phyloP scores from a whole-genome alignment of 768 basidiomycete genomes.

The Mycena albidolilacea region DNA sequence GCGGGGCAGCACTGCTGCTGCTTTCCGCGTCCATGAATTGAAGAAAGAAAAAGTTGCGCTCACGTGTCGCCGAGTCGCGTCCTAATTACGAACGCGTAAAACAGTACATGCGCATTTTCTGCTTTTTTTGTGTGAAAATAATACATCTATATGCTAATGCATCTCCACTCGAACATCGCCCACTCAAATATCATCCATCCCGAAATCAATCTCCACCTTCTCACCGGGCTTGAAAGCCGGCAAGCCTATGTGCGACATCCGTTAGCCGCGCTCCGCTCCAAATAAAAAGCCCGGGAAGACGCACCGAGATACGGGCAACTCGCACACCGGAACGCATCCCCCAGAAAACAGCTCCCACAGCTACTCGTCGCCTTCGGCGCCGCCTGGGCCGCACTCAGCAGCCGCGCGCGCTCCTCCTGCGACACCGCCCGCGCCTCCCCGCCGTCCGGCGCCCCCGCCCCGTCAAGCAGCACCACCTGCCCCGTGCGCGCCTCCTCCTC shows the following conservation, averaged over 20 bases:
- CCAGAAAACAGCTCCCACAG: slow-evolving; percentile 97
- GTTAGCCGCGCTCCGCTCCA: slow-evolving; percentile 36
- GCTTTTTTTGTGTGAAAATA: slow-evolving; percentile 3
- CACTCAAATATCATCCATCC: slow-evolving; percentile 91
- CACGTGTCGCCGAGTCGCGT: slow-evolving; percentile 22
- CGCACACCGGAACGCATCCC: slow-evolving; percentile 97
- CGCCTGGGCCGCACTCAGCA: slow-evolving; percentile 75
- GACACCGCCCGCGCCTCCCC: slow-evolving; percentile 72
- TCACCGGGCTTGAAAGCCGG: slow-evolving; percentile 99
- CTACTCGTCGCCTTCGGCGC: slow-evolving; percentile 94
- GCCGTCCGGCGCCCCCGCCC: slow-evolving; percentile 56
- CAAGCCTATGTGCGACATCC: slow-evolving; percentile 71
- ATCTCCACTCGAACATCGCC: slow-evolving; percentile 78
- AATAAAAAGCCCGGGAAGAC: slow-evolving; percentile 44
- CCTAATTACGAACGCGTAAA: slow-evolving; percentile 4
- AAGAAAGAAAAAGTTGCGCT: slow-evolving; percentile 7
- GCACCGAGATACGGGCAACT: slow-evolving; percentile 96
- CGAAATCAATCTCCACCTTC: slow-evolving; percentile 93
- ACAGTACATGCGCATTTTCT: neutral
- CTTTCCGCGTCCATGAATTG: slow-evolving; percentile 2
- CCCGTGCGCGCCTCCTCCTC: slow-evolving; percentile 78
- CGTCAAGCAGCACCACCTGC: slow-evolving; percentile 80
- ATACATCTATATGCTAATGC: slow-evolving; percentile 22
- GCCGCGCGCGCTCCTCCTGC: slow-evolving; percentile 74
- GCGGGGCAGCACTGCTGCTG: slow-evolving; percentile 12